These are phyloP conservation scores for Penicillium arizonense DNA, from an alignment of 495 filamentous ascomycete species.

Conservation along the genomic window DNA sequence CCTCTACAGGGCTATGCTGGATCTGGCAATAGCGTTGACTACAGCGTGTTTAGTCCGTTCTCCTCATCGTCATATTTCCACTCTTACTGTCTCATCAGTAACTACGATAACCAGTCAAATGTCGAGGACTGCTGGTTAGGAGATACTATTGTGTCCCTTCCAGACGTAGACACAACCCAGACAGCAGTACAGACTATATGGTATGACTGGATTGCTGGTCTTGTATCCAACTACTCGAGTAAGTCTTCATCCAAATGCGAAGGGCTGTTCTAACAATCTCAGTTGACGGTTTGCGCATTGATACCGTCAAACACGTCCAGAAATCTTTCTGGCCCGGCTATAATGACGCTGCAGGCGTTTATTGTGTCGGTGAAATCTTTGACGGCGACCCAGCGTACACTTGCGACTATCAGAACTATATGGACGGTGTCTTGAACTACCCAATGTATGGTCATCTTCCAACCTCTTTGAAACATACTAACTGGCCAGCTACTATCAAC, in stretches of 20 bases:
- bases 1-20: constrained; percentile 56
- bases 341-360: constrained; percentile 64
- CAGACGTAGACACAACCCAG: constrained; percentile 66
- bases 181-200: constrained; percentile 54
- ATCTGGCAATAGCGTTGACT: constrained; percentile 55
- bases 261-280: neutral
- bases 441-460: constrained; percentile 28
- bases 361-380: constrained; percentile 67
- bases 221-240: constrained; percentile 66
- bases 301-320: constrained; percentile 72
- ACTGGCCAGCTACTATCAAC: constrained; percentile 47
- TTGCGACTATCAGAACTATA: constrained; percentile 60
- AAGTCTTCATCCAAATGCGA: neutral
- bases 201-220: constrained; percentile 61
- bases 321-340: constrained; percentile 68
- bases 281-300: constrained; percentile 79
- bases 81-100: constrained; percentile 57
- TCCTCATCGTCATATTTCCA: constrained; percentile 65
- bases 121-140: constrained; percentile 63
- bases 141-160: constrained; percentile 59
- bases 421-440: constrained; percentile 69
- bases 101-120: constrained; percentile 58
- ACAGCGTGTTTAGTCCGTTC: constrained; percentile 64
- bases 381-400: constrained; percentile 61
- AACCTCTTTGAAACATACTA: neutral